Conservation (phyloP, 2,329 filamentous ascomycete genomes). For the Claviceps monticola region DNA sequence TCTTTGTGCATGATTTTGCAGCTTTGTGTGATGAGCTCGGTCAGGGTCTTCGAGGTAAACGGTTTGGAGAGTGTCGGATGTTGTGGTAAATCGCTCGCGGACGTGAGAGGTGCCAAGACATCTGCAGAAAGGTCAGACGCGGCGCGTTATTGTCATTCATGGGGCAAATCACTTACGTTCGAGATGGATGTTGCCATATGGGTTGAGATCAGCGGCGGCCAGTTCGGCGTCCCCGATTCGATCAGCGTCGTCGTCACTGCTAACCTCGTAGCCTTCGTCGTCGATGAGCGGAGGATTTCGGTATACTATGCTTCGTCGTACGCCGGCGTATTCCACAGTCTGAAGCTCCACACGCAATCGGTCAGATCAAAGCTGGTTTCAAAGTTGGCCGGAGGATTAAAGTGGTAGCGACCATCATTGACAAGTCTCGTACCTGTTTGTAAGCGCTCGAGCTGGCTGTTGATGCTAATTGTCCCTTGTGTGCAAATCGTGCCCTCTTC, state of each 20-base stretch:
- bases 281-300: constrained; percentile 61
- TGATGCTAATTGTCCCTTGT: constrained; percentile 53
- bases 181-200: constrained; percentile 57
- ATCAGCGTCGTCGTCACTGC: constrained; percentile 58
- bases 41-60: constrained; percentile 60
- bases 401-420: constrained; percentile 4
- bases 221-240: constrained; percentile 45
- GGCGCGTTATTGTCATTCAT: neutral
- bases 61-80: constrained; percentile 64
- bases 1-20: constrained; percentile 62
- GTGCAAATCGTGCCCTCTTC: constrained; percentile 57
- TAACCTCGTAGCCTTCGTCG: constrained; percentile 64
- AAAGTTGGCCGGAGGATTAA: neutral
- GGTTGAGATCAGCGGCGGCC: constrained; percentile 55
- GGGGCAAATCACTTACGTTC: constrained; percentile 41
- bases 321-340: constrained; percentile 61
- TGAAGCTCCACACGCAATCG: constrained; percentile 18
- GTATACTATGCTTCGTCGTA: constrained; percentile 57
- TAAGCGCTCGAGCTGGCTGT: constrained; percentile 54
- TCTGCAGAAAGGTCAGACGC: constrained; percentile 32
- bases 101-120: constrained; percentile 60
- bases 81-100: constrained; percentile 57
- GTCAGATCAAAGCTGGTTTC: constrained; percentile 11
- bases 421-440: constrained; percentile 43
- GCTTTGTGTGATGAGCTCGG: constrained; percentile 55